A percentile compares a stretch with the other conserved stretches of the same genome.
These are phyloP conservation scores for Globisporangium middletonii DNA, from an alignment of 352 stramenopile genomes.

Conservation along the genomic window DNA sequence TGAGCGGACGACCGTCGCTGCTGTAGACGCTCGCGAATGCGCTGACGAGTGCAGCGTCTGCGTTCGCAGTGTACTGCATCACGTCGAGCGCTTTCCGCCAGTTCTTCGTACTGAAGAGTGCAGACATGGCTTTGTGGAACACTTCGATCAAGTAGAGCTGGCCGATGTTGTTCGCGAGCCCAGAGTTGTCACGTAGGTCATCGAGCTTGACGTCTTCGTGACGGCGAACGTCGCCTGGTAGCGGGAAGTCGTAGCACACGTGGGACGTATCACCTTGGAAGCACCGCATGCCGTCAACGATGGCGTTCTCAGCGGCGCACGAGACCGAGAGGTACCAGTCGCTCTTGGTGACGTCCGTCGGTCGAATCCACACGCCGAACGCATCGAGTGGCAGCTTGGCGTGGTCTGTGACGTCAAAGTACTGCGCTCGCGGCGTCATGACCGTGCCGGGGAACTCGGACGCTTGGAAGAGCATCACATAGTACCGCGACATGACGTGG, in stretches of 20 bases:
- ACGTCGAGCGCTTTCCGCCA: conserved; percentile 25
- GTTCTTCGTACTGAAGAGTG: conserved; percentile 21
- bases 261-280: conserved; percentile 17
- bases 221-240: conserved; percentile 14
- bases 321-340: conserved; percentile 21
- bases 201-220: conserved; percentile 16
- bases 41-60: conserved; percentile 14
- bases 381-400: conserved; percentile 12
- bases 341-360: conserved; percentile 13
- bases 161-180: conserved; percentile 22
- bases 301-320: conserved; percentile 14
- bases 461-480: conserved; percentile 27
- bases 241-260: conserved; percentile 25
- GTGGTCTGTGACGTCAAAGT: conserved; percentile 7
- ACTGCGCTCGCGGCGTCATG: conserved; percentile 18
- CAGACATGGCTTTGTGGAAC: conserved; percentile 24
- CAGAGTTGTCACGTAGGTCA: conserved; percentile 7
- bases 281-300: conserved; percentile 20
- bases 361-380: conserved; percentile 21
- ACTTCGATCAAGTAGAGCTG: conserved; percentile 21
- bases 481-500: conserved; percentile 22
- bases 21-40: conserved; percentile 19
- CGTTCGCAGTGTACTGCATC: conserved; percentile 14
- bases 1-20: conserved; percentile 14
- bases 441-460: conserved; percentile 24